These are phyloP conservation scores for Lycium barbarum DNA, from an alignment of 257 asterid species.

Conservation along the genomic window DNA sequence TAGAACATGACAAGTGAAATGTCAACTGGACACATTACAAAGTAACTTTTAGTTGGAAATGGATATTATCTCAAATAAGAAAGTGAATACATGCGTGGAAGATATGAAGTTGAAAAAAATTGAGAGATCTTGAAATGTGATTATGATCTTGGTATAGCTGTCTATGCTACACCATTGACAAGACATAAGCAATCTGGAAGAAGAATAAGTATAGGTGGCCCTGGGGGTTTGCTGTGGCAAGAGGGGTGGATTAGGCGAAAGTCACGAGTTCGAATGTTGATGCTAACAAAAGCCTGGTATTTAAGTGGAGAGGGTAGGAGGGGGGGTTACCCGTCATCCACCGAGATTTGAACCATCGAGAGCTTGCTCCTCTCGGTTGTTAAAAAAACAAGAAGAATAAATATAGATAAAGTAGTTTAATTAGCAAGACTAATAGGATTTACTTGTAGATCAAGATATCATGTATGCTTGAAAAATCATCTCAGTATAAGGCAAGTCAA, in stretches of 20 bases:
- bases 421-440: not conserved
- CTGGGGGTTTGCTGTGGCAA: not conserved
- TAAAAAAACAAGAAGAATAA: not conserved
- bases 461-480: not conserved
- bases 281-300: not conserved
- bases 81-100: not conserved
- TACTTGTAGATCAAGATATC: conserved; percentile 20
- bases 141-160: not conserved
- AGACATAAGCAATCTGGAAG: not conserved
- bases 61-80: not conserved
- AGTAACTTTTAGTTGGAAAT: not conserved
- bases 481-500: not conserved
- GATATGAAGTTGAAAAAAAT: not conserved
- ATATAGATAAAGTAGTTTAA: not conserved
- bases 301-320: not conserved
- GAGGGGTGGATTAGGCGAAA: not conserved
- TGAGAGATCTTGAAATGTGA: conserved; percentile 16
- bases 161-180: not conserved
- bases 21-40: not conserved
- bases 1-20: not conserved
- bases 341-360: not conserved
- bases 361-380: no score
- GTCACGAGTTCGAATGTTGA: not conserved
- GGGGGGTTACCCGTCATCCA: no score
- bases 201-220: not conserved